Evolutionary conservation across 805 yeast species (phyloP).

Genomic region (Candida maesae): DNA sequence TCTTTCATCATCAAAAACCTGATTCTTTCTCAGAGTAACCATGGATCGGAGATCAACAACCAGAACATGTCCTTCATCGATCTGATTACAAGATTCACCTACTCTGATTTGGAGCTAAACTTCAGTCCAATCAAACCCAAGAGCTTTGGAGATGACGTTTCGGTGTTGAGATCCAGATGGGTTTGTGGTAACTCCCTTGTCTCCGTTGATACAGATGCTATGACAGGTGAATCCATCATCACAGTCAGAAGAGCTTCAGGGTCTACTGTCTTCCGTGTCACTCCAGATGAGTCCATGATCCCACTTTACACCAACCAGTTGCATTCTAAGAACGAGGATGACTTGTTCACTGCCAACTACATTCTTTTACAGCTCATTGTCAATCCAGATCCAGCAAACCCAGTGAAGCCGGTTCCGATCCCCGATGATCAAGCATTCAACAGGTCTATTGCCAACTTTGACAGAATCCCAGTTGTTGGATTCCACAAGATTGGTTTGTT

Average conservation of each 20-base stretch:
- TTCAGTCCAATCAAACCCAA: slow-evolving; percentile 29
- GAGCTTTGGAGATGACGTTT: slow-evolving; percentile 26
- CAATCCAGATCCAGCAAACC: slow-evolving; percentile 33
- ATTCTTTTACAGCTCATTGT: slow-evolving; percentile 48
- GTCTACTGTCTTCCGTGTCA: slow-evolving; percentile 42
- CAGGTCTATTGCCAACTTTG: slow-evolving; percentile 60
- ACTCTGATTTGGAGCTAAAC: slow-evolving; percentile 55
- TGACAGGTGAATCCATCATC: slow-evolving; percentile 48
- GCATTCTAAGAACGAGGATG: slow-evolving; percentile 21
- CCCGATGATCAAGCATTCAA: slow-evolving; percentile 42
- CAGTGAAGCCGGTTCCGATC: slow-evolving; percentile 45
- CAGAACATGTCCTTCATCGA: slow-evolving; percentile 64
- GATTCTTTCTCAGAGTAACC: slow-evolving; percentile 37
- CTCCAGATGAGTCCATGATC: slow-evolving; percentile 37
- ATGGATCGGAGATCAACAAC: slow-evolving; percentile 32
- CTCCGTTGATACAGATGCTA: slow-evolving; percentile 49
- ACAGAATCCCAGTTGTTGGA: slow-evolving; percentile 72
- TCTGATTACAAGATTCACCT: slow-evolving; percentile 62
- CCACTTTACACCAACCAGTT: slow-evolving; percentile 28
- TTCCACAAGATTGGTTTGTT: slow-evolving; percentile 76
- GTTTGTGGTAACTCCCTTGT: slow-evolving; percentile 54
- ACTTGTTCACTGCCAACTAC: slow-evolving; percentile 40
- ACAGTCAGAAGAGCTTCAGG: slow-evolving; percentile 68
- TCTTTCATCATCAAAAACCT: slow-evolving; percentile 61
- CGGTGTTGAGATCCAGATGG: slow-evolving; percentile 46